Conservation (phyloP, 345 rosid genomes). For the Mangifera indica region DNA sequence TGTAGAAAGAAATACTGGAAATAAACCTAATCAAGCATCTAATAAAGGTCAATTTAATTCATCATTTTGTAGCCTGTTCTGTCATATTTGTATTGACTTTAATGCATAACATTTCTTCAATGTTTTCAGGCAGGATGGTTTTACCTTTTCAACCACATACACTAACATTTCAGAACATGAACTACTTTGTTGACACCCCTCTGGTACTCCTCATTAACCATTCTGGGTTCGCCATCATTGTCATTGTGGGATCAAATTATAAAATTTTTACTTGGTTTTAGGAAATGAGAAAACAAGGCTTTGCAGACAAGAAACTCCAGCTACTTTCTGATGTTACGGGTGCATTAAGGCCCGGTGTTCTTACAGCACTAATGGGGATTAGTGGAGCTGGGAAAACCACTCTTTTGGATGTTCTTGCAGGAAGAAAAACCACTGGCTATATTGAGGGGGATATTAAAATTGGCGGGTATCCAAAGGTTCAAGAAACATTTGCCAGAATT, state of each 20-base stretch:
- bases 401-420: constrained; percentile 76
- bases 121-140: constrained; percentile 51
- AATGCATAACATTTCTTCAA: neutral
- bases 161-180: constrained; percentile 55
- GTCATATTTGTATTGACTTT: neutral
- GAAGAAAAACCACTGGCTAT: constrained; percentile 77
- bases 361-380: constrained; percentile 81
- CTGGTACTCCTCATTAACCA: constrained; percentile 37
- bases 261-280: constrained; percentile 10
- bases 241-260: neutral
- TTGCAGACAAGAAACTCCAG: constrained; percentile 44
- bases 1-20: constrained; percentile 4
- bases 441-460: constrained; percentile 71
- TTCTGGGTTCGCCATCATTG: neutral
- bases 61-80: neutral
- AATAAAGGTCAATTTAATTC: constrained; percentile 27
- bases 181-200: constrained; percentile 60
- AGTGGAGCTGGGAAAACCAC: constrained; percentile 95
- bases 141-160: constrained; percentile 64
- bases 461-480: constrained; percentile 67
- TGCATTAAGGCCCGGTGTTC: constrained; percentile 69
- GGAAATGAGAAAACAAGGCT: constrained; percentile 60
- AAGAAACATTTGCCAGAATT: constrained; percentile 75
- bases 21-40: constrained; percentile 3
- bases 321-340: constrained; percentile 68